Percentiles rank a stretch among this genome's conserved stretches.
Conservation (phyloP, 352 stramenopile genomes). For the Phytophthora hibernalis region DNA sequence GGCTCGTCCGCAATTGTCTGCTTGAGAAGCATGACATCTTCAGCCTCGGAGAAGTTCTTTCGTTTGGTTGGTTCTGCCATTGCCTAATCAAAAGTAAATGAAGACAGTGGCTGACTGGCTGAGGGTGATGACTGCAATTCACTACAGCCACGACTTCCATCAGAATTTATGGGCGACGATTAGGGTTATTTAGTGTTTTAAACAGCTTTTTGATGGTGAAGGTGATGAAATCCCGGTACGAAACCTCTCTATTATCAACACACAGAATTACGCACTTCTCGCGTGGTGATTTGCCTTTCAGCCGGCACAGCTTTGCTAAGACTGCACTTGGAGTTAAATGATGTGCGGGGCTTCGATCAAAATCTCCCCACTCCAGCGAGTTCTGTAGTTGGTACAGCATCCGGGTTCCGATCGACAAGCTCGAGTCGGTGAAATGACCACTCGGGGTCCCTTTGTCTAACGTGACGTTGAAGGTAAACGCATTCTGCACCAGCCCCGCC, state of each 20-base stretch:
- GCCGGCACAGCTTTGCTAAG: neutral
- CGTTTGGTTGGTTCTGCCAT: too few relatives aligned
- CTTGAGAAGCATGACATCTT: too few relatives aligned
- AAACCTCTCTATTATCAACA: conserved; percentile 11
- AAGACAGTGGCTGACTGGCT: too few relatives aligned
- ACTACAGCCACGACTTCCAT: too few relatives aligned
- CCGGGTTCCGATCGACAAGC: neutral
- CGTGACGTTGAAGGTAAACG: conserved; percentile 25
- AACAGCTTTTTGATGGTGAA: too few relatives aligned
- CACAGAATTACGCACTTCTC: conserved; percentile 25
- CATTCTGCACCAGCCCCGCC: conserved; percentile 12
- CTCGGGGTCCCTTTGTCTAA: neutral
- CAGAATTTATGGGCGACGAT: too few relatives aligned
- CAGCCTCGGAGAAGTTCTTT: too few relatives aligned
- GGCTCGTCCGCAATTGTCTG: too few relatives aligned
- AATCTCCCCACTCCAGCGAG: neutral
- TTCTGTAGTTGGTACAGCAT: neutral
- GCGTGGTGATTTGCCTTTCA: neutral
- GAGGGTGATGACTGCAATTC: too few relatives aligned
- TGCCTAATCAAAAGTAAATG: too few relatives aligned
- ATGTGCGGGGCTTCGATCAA: neutral
- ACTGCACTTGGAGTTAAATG: neutral
- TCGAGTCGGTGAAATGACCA: neutral
- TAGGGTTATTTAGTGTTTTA: too few relatives aligned
- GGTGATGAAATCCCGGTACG: too few relatives aligned